Percentiles rank a stretch among this genome's conserved stretches.
These are phyloP conservation scores for Nitzschia palea DNA, from an alignment of 108 stramenopile genomes.

Conservation along the genomic window DNA sequence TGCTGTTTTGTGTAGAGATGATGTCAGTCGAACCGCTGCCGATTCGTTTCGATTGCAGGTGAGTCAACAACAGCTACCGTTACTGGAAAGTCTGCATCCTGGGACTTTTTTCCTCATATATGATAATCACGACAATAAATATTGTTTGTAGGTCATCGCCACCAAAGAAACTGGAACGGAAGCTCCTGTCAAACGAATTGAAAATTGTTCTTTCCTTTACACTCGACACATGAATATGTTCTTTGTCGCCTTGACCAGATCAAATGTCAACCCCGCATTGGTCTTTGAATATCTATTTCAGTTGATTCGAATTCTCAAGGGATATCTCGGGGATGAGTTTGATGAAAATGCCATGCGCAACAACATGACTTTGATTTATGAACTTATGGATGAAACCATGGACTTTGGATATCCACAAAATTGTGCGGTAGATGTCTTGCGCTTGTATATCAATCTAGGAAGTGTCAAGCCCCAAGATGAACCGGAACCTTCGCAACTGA, in stretches of 20 bases:
- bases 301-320: conserved; percentile 91
- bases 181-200: conserved; percentile 93
- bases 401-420: conserved; percentile 99
- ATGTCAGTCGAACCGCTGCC: conserved; percentile 84
- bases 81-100: neutral
- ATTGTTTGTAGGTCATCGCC: conserved; percentile 75
- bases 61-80: conserved; percentile 28
- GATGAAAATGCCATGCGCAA: conserved; percentile 94
- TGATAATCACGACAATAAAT: too few species aligned
- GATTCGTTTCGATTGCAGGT: conserved; percentile 91
- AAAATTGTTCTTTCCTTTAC: conserved; percentile 96
- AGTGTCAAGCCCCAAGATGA: conserved; percentile 79
- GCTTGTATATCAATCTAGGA: conserved; percentile 97
- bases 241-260: conserved; percentile 95
- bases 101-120: too few species aligned
- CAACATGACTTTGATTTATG: conserved; percentile 99
- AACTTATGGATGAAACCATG: conserved; percentile 99
- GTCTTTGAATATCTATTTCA: conserved; percentile 98
- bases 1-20: conserved; percentile 54
- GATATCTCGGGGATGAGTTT: conserved; percentile 97
- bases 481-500: conserved; percentile 77
- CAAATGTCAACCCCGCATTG: conserved; percentile 96
- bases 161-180: conserved; percentile 95
- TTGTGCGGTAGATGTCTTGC: conserved; percentile 95
- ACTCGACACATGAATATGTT: conserved; percentile 96